Conservation (phyloP, 768 basidiomycete genomes). For the Agrocybe chaxingu region DNA sequence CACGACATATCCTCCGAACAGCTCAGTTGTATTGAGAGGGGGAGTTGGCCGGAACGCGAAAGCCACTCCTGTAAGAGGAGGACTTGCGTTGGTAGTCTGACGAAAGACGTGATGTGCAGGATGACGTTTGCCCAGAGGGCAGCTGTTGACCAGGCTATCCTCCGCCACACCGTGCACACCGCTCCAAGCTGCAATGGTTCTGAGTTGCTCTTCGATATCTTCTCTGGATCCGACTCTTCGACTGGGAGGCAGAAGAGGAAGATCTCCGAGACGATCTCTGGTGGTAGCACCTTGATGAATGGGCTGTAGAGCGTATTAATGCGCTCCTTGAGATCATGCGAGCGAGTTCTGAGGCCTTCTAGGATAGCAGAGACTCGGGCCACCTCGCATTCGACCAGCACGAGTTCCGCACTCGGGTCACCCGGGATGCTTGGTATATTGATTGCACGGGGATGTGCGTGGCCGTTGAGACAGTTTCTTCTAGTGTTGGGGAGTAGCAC, state of each 20-base stretch:
- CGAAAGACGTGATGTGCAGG: constrained; percentile 16
- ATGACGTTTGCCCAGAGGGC: constrained; percentile 21
- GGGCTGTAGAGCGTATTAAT: constrained; percentile 15
- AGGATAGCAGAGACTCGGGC: constrained; percentile 10
- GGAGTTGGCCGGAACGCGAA: constrained; percentile 21
- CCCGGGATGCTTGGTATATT: not conserved
- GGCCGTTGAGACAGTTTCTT: too few species aligned
- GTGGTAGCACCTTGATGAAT: constrained; percentile 14
- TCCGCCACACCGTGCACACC: constrained; percentile 25
- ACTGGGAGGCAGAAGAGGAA: constrained; percentile 15
- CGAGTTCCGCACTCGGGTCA: constrained; percentile 15
- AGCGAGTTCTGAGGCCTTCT: constrained; percentile 7
- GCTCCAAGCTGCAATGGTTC: constrained; percentile 20
- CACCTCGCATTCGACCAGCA: constrained; percentile 11
- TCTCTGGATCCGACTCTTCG: constrained; percentile 6
- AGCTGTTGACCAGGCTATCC: constrained; percentile 27
- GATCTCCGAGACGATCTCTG: constrained; percentile 19
- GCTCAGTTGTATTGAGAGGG: constrained; percentile 16
- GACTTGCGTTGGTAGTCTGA: constrained; percentile 14
- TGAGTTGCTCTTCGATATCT: constrained; percentile 1
- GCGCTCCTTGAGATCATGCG: constrained; percentile 10
- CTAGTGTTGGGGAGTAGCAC: too few species aligned
- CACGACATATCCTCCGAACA: constrained; percentile 15
- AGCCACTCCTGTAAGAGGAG: constrained; percentile 24
- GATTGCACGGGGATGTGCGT: too few species aligned